Conservation (phyloP, 495 filamentous ascomycete species). For the Staphylotrichum longicolle region DNA sequence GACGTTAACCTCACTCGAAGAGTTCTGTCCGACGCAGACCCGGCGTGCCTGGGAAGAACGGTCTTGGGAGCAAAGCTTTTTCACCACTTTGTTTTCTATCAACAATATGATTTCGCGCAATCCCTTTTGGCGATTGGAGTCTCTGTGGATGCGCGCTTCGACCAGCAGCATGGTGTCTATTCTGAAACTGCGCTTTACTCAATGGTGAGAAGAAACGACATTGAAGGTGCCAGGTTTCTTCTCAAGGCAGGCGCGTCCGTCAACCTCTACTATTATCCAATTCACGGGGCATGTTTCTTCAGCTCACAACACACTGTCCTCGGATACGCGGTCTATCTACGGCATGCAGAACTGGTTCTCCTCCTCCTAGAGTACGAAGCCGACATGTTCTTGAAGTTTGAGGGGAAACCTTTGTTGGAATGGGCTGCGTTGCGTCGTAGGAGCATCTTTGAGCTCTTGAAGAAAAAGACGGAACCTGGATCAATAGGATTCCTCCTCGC, state of each 20-base stretch:
- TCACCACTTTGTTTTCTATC: neutral
- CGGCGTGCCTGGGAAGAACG: neutral
- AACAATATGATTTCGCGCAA: neutral
- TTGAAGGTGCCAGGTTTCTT: neutral
- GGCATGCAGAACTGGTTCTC: neutral
- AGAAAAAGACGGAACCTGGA: neutral
- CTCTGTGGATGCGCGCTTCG: neutral
- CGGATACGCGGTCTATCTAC: neutral
- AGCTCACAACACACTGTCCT: neutral
- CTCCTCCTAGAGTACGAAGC: neutral
- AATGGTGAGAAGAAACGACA: neutral
- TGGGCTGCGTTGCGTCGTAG: neutral
- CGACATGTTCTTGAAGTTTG: neutral
- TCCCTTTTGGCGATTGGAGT: neutral
- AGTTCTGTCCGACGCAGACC: neutral
- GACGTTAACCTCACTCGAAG: neutral
- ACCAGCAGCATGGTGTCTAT: neutral
- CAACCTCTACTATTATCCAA: neutral
- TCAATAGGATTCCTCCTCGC: neutral
- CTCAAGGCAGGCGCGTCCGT: neutral
- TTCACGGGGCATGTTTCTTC: no score
- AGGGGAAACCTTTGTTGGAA: neutral
- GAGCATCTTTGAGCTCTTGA: neutral
- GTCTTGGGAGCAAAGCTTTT: neutral
- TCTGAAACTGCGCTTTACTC: neutral